Evolutionary conservation across 768 basidiomycete species (phyloP), one percentile per base, ranked within the genome.

Genomic region (Pleurotus eryngii): DNA sequence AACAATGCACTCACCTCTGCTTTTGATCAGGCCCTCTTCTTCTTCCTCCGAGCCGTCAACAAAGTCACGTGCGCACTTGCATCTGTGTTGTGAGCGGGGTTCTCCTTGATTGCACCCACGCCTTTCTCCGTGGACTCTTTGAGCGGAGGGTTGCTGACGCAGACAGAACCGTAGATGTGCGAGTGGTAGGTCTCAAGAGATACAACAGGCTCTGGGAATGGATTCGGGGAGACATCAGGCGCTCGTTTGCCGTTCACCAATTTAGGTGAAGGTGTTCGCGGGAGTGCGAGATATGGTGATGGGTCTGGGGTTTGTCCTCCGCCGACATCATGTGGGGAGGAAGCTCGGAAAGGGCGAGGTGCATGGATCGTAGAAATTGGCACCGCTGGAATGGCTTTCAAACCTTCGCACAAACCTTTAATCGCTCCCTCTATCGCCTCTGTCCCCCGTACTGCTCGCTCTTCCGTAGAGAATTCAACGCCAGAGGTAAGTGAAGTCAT

Each of bases 381-480:
- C 26, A 47, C 40, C 7, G 18, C 39, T 42, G 67, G 65, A 58
- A 66, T 59, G n/a, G 67, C 59, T 61, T 65, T 59, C 38, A 87
- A 76, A 12, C 85, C 86, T 61, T 87, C 87, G 68, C 90, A 92
- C 35, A 92, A 71, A 2, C 88, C 86, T 61, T 78, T 77, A 59
- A 92, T 84, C 11, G 84, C 76, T 30, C 77, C 77, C 69, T 90
- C 85, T 63, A 95, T 72, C 42, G 85, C 81, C 67, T 85, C 84
- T 24, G 90, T 92, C 14, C 82, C 87, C 64, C 84, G 81, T 59
- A 82, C 69, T 15, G 89, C 81, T 56, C 83, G 79, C 54, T 86
- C 85, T 9, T 71, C 66, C 7, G 81, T 85, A 38, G 86, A 85
- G 70, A 95, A 95, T 68, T 95, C 92, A 61, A 89, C 82, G 39